Evolutionary conservation across 176 grass and related monocot genomes (phyloP), one percentile per base, ranked within the genome.

Genomic region (Oryza meyeriana): DNA sequence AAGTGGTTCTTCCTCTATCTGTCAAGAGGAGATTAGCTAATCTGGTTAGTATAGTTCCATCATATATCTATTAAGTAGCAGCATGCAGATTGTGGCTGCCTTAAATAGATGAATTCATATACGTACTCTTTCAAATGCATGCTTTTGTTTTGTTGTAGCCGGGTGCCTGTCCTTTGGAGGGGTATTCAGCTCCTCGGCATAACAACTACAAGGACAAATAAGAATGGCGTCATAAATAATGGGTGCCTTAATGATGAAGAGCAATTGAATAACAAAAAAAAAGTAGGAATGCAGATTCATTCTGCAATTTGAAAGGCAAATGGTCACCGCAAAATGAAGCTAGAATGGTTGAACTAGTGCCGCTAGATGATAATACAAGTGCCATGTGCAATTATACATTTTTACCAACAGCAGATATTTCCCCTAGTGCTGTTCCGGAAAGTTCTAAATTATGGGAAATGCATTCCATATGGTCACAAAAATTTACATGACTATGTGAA

Each of bases 101-200:
- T 52, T 75, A 76, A 57, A 82, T 10, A 74, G 38, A n/a, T 55
- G 66, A 75, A 41, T 64, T 85, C 57, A 26, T 47, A 57, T 66
- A 36, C 79, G 58, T 83, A 98, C 95, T 65, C 77, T 81, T 83
- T 77, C 36, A 83, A 95, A 95, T 81, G 64, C 25, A 84, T 98
- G 92, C 69, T 95, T 98, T 65, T 90, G 74, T 90, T 88, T 95
- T 44, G 84, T 81, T 79, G 68, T 70, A 86, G 90, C 61, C 59
- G 93, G 96, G 70, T 98, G 96, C 61, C 91, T 90, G 38, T 98
- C 92, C 79, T 93, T 98, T 12, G 11, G 75, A 48, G 88, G 74
- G 34, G 81, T 87, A 82, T 88, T 90, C 79, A 89, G 86, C 81
- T 93, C 86, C 52, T 91, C 84, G 27, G 38, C 59, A 64, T 93